Evolutionary conservation across 495 filamentous ascomycete genomes (phyloP).

Genomic region (Diplogelasinospora grovesii): DNA sequence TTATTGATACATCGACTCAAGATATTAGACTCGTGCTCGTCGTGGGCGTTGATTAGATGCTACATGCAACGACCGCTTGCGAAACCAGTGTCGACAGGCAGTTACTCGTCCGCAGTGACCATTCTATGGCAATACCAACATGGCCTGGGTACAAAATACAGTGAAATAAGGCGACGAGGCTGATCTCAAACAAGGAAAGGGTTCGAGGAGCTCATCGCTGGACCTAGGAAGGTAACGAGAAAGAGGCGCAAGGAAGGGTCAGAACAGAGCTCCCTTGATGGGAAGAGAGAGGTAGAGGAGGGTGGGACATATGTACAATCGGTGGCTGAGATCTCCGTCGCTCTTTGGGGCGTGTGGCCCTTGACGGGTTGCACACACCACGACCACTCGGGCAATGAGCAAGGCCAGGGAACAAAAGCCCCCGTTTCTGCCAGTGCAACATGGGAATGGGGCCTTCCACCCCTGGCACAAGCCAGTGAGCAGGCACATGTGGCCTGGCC

Average conservation of each 20-base stretch:
- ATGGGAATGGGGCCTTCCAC: constrained; percentile 12
- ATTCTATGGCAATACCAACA: constrained; percentile 1
- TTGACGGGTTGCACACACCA: constrained; percentile 1
- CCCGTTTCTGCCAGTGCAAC: constrained; percentile 4
- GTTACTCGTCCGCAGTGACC: background rate
- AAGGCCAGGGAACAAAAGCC: constrained; percentile 3
- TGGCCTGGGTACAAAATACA: background rate
- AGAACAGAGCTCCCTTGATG: background rate
- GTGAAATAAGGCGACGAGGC: constrained; percentile 4
- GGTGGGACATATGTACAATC: constrained; percentile 15
- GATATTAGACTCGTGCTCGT: background rate
- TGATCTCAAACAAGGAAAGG: constrained; percentile 21
- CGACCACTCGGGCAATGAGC: constrained; percentile 7
- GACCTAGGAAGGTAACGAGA: background rate
- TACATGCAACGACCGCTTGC: background rate
- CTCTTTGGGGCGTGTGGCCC: constrained; percentile 4
- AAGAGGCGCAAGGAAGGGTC: background rate
- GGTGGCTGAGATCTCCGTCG: constrained; percentile 12
- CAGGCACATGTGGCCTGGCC: constrained; percentile 7
- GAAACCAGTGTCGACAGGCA: background rate
- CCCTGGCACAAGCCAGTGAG: constrained; percentile 7
- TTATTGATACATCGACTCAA: background rate
- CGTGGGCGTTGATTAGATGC: background rate
- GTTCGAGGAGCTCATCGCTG: constrained; percentile 12
- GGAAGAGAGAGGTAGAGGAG: constrained; percentile 5